Base-by-base conservation (phyloP, 164 flowering plant species). In the Tetracentron sinense region DNA sequence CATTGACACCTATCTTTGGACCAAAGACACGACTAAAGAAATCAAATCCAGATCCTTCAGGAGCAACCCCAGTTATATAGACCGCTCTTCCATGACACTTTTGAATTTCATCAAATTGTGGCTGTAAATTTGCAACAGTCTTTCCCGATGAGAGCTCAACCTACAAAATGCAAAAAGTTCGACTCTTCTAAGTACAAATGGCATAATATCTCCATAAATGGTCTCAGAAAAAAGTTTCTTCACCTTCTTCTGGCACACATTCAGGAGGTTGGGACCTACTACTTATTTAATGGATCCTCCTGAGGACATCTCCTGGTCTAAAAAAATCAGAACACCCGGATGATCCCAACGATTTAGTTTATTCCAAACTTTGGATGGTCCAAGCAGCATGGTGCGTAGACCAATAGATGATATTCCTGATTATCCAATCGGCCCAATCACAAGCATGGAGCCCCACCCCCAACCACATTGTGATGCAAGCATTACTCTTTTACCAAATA, bases 11-110 rank as follows among this genome's bases (percentile, higher is more conserved):
- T 14, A 56, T 15, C 30, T 76, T 76, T 25, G 82, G 82, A 60
- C 76, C 69, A 54, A 79, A 79, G 64, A 69, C 73, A 22, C 82
- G 79, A 49, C 68, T 71, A 60, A 51, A 71, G 60, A 79, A 74
- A 67, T 76, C 78, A 61, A 71, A 76, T 23, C 70, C 78, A 31
- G 78, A 71, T 23, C 58, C 78, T 19, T 55, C 61, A 2, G 79
- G 74, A 53, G 78, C 79, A 38, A 52, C 17, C 25, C 75, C 79
- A 15, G 79, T 76, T 25, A 74, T 38, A 35, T 74, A 64, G 20
- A 79, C 60, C 19, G 79, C 79, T 42, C 70, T 61, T 61, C 70
- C 82, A 26, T 73, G 42, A 28, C 77, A 76, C 35, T 71, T 73
- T 31, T 35, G 8, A 29, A 76, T 63, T 42, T 71, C 78, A 60